phyloP scores from a whole-genome alignment of 805 yeast species.

The Lachancea fermentati region DNA sequence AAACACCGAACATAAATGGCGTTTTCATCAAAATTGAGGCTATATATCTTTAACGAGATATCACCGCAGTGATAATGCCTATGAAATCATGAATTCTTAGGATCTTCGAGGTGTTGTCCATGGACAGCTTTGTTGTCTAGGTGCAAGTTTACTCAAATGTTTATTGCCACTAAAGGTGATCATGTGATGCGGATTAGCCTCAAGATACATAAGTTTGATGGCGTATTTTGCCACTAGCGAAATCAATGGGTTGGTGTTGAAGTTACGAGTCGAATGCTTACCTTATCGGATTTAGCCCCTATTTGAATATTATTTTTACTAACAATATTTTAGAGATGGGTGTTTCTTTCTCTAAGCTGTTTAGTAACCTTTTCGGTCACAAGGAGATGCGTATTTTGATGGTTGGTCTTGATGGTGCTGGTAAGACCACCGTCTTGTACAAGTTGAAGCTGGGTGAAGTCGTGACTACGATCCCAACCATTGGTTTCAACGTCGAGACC shows the following conservation, averaged over 20 bases:
- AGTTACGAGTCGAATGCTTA: neutral
- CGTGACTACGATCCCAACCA: conserved; percentile 93
- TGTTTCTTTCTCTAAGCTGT: conserved; percentile 87
- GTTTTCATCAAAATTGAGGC: no score
- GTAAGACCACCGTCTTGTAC: conserved; percentile 94
- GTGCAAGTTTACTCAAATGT: no score
- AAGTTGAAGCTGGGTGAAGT: conserved; percentile 94
- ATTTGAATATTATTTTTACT: conserved; percentile 27
- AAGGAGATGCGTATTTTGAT: conserved; percentile 96
- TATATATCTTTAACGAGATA: no score
- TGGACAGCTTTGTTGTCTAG: no score
- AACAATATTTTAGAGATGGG: conserved; percentile 54
- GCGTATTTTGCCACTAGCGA: neutral
- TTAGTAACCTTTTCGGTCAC: conserved; percentile 93
- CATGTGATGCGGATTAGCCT: no score
- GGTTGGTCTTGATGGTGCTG: conserved; percentile 98
- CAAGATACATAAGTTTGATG: no score
- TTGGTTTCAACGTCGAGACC: conserved; percentile 96
- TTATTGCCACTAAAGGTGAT: no score
- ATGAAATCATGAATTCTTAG: no score
- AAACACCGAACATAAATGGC: no score
- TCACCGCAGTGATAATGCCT: no score
- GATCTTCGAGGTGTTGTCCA: no score
- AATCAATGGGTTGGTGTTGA: neutral
- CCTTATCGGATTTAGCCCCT: neutral